Percentiles rank a stretch among this genome's conserved stretches.
Evolutionary conservation across 495 filamentous ascomycete species (phyloP).

Genomic region (Tuber borchii): DNA sequence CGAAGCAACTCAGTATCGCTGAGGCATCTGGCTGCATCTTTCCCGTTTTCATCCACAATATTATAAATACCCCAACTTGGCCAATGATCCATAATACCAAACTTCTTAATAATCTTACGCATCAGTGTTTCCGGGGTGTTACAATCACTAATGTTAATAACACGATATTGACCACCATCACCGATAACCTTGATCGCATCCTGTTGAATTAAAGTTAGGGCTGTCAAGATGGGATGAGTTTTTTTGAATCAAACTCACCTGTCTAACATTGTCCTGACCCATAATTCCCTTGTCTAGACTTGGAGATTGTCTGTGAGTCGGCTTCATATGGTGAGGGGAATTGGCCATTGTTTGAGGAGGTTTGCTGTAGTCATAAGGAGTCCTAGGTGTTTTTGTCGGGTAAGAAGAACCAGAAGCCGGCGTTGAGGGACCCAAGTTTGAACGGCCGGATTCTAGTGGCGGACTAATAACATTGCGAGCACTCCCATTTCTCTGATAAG

Average conservation of each 20-base stretch:
- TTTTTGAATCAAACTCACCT: constrained; percentile 22
- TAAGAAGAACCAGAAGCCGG: constrained; percentile 23
- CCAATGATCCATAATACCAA: constrained; percentile 61
- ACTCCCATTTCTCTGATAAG: constrained; percentile 20
- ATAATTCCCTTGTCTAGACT: constrained; percentile 42
- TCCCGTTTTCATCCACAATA: constrained; percentile 70
- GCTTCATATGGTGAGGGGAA: constrained; percentile 31
- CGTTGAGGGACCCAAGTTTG: constrained; percentile 24
- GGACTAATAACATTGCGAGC: constrained; percentile 36
- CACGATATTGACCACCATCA: constrained; percentile 79
- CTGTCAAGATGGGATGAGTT: background rate
- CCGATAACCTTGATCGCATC: constrained; percentile 63
- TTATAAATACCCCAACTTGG: constrained; percentile 78
- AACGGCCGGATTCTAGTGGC: constrained; percentile 29
- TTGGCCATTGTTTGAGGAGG: background rate
- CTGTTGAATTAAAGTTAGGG: constrained; percentile 14
- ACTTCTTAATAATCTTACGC: constrained; percentile 73
- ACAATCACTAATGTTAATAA: constrained; percentile 81
- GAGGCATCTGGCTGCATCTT: constrained; percentile 70
- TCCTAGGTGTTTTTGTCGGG: constrained; percentile 34
- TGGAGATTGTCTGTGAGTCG: constrained; percentile 36
- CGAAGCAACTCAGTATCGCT: constrained; percentile 79
- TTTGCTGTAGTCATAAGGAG: constrained; percentile 37
- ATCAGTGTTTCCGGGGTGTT: constrained; percentile 87
- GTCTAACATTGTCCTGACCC: constrained; percentile 37